Base-by-base conservation (phyloP, 768 basidiomycete genomes). In the Lentinula boryana region DNA sequence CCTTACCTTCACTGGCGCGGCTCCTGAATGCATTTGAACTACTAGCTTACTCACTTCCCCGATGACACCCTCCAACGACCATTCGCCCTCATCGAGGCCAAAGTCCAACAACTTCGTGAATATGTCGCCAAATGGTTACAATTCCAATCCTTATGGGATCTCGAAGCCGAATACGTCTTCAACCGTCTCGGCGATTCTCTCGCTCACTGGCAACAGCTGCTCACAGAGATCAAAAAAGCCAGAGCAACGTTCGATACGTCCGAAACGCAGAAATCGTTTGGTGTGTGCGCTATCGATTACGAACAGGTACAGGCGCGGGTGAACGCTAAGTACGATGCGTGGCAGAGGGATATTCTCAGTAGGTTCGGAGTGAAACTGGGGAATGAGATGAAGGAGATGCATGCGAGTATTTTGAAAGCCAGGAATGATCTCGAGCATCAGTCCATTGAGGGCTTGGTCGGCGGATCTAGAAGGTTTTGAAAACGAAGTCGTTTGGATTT, bases 41-140 rank as follows among this genome's bases (percentile, higher is more conserved):
- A 44, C 4, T 61, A 95, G 93, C 78, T 96, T 31, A 88, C 87
- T 5, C 83, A 77, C 46, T 86, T 97, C 73, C 72, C 82, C 6
- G 89, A 92, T 60, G 78, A 82, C 55, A 86, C 87, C 0, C 82
- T 98, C 1, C 84, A 88, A 66, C 84, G 84, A 33, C 93, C 96
- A 0, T 94, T 99, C 72, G 73, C 82, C 0, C 79, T 97, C 27
- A 88, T 99, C 67, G 95, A 98, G 73, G 77, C 74, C 66, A 97
- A 97, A 74, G 87, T 95, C 15, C 88, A 89, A 60, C 86, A 92
- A 63, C 81, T 99, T 58, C 87, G 83, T 66, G 88, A 89, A 50
- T 99, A 99, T 73, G 94, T 98, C 54, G 91, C 82, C 62, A 97
- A 97, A 76, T 99, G 97, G 97, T 84, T 98, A 0, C 95, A 96